A percentile compares a stretch with the other conserved stretches of the same genome.
These are phyloP conservation scores for Thermomucor indicae-seudaticae DNA, from an alignment of 371 early-diverging fungal species.

Conservation along the genomic window DNA sequence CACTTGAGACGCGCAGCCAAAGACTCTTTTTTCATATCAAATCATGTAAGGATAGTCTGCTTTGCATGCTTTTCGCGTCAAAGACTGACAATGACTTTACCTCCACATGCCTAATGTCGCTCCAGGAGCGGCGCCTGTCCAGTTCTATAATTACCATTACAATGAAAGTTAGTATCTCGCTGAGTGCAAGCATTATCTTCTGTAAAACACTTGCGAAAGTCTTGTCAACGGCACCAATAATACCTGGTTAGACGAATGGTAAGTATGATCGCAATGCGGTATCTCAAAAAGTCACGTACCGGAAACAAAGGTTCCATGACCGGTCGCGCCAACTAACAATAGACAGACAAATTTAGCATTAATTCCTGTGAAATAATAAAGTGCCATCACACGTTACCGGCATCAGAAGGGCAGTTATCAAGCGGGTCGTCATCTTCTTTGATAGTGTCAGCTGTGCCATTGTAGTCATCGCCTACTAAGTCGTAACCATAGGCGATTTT, in stretches of 20 bases:
- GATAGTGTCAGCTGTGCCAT: conserved; percentile 18
- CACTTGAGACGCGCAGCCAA: conserved; percentile 25
- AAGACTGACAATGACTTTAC: conserved; percentile 9
- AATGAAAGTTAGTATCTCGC: neutral
- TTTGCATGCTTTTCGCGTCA: neutral
- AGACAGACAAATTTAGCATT: conserved; percentile 1
- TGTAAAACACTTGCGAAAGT: conserved; percentile 13
- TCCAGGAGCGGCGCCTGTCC: conserved; percentile 64
- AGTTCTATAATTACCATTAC: conserved; percentile 15
- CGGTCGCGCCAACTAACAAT: conserved; percentile 26
- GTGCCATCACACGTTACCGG: conserved; percentile 10
- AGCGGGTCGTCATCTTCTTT: conserved; percentile 24
- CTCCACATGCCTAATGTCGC: conserved; percentile 43
- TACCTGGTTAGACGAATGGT: conserved; percentile 14
- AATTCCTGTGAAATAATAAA: neutral
- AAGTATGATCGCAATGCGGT: too few species aligned
- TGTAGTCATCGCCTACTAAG: conserved; percentile 51
- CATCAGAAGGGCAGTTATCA: conserved; percentile 24
- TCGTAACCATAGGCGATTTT: conserved; percentile 59
- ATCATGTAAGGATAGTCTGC: too few species aligned
- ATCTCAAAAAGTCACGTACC: conserved; percentile 23
- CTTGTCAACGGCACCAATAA: conserved; percentile 53
- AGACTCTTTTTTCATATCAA: conserved; percentile 13
- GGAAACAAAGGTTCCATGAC: conserved; percentile 41
- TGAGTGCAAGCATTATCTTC: neutral